Base-by-base conservation (phyloP, 352 stramenopile species). In the Globisporangium solare region DNA sequence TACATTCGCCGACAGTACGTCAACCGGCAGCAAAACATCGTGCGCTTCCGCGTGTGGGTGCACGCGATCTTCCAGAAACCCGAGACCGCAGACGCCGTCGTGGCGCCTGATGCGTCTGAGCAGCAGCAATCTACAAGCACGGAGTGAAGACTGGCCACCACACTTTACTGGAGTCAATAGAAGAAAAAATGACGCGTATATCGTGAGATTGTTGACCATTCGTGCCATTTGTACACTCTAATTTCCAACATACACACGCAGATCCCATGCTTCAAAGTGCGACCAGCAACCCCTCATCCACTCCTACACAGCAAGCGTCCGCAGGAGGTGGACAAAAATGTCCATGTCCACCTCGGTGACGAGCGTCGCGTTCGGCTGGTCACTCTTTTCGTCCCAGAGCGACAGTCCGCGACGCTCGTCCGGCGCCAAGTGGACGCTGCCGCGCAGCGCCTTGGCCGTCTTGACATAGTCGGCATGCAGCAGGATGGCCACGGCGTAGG, bases 21-120 rank as follows among this genome's bases (percentile, higher is more conserved):
- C 17, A 96, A 96, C 65, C 76, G 85, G 40, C 73, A 89, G 58
- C 83, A 96, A 59, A 82, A 81, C 47, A 67, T 95, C 48, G 85
- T 94, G 61, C 80, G 84, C 59, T 95, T 93, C 68, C 83, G 86
- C 51, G 85, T 96, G 22, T 96, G 86, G 87, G 77, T 96, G 27
- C 87, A 96, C 54, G 70, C 69, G 14, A 81, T 95, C 54, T 94
- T 94, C 60, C 67, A 87, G 47, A 96, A 96, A 56, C 86, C 85
- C 22, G 37, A 66, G 47, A 41, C 14, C 31, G 61, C 56, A 17
- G 24, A 54, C n/a, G 27, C 46, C 15, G 46, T 63, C 2, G 39
- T 18, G 13, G 46, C 22, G 11, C n/a, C 43, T 18, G 24, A 27
- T 27, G 24, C 24, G 2, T 27, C 24, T 27, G 24, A 27, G 24